Evolutionary conservation across 2,329 filamentous ascomycete species (phyloP).

Genomic region (Pseudogymnoascus sp.): DNA sequence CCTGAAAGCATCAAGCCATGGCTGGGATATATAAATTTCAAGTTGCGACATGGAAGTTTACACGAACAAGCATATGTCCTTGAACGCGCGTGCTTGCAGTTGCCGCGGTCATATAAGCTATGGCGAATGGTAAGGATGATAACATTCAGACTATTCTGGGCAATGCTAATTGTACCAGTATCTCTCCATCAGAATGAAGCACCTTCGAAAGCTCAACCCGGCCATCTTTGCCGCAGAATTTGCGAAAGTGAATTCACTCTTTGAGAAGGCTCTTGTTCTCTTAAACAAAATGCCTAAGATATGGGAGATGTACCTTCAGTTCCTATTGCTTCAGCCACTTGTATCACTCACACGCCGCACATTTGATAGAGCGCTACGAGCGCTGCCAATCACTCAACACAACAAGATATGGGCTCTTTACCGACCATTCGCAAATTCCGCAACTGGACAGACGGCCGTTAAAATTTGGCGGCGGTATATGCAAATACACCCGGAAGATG

Average conservation of each 20-base stretch:
- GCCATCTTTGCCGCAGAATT: constrained; percentile 73
- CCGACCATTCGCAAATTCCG: constrained; percentile 81
- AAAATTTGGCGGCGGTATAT: constrained; percentile 94
- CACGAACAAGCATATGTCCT: constrained; percentile 81
- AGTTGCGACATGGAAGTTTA: constrained; percentile 73
- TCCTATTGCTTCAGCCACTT: constrained; percentile 84
- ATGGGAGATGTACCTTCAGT: constrained; percentile 95
- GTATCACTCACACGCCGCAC: constrained; percentile 78
- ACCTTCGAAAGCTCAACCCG: constrained; percentile 75
- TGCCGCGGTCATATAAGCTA: constrained; percentile 93
- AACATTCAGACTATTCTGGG: not conserved
- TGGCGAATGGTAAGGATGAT: constrained; percentile 72
- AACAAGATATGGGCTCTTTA: constrained; percentile 93
- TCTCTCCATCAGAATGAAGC: constrained; percentile 72
- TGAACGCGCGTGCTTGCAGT: constrained; percentile 80
- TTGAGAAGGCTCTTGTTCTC: constrained; percentile 83
- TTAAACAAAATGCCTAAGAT: constrained; percentile 98
- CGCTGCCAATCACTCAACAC: constrained; percentile 89
- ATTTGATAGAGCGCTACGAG: constrained; percentile 86
- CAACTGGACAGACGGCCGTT: constrained; percentile 80
- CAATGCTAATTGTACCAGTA: constrained; percentile 47
- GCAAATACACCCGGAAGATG: constrained; percentile 91
- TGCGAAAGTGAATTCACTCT: constrained; percentile 88
- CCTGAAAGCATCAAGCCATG: constrained; percentile 83
- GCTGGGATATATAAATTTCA: constrained; percentile 90